phyloP scores from a whole-genome alignment of 306 rosid genomes.

The Ammopiptanthus mongolicus region DNA sequence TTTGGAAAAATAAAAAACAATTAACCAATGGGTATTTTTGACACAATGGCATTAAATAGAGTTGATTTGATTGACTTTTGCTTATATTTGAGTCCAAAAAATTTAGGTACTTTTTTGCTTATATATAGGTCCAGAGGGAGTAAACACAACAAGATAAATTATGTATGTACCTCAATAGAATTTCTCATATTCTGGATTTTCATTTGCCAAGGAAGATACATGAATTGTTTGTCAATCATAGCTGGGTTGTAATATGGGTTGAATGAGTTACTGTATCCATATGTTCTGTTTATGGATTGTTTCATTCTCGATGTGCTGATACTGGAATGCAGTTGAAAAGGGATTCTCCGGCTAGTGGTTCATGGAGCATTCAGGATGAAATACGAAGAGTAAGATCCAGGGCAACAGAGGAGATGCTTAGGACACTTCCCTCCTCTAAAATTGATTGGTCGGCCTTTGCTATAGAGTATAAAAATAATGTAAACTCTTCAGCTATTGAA shows the following conservation, averaged over 20 bases:
- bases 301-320: slow-evolving; percentile 24
- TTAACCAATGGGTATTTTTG: too few species aligned
- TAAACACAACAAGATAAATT: too few species aligned
- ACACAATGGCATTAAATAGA: too few species aligned
- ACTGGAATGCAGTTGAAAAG: slow-evolving; percentile 58
- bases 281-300: slow-evolving; percentile 13
- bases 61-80: too few species aligned
- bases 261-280: slow-evolving; percentile 2
- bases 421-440: slow-evolving; percentile 64
- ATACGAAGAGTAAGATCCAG: slow-evolving; percentile 80
- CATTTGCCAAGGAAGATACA: neutral
- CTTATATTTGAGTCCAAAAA: too few species aligned
- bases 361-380: slow-evolving; percentile 98
- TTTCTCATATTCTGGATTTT: slow-evolving; percentile 12
- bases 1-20: too few species aligned
- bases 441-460: slow-evolving; percentile 59
- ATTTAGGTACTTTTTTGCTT: too few species aligned
- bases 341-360: slow-evolving; percentile 60
- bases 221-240: slow-evolving; percentile 3
- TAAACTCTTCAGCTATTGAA: slow-evolving; percentile 37
- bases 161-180: neutral
- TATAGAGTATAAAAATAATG: slow-evolving; percentile 39
- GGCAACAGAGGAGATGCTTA: slow-evolving; percentile 94
- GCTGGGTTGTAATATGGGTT: neutral
- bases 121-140: too few species aligned